Conservation (phyloP, 345 rosid genomes). For the Reutealis trisperma region DNA sequence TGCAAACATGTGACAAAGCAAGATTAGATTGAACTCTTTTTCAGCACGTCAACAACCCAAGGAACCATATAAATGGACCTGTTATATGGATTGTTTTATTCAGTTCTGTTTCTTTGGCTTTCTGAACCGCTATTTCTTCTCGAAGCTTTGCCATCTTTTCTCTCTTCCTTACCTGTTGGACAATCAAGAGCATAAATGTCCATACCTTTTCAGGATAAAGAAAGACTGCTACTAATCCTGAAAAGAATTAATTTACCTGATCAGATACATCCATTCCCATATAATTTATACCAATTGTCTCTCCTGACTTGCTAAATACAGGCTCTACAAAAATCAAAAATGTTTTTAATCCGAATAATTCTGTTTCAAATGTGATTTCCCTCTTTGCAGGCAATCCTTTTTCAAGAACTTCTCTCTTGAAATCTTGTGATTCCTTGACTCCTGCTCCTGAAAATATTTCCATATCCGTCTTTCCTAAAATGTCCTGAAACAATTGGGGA, state of each 20-base stretch:
- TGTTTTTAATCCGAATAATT: constrained; percentile 79
- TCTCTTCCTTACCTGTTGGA: constrained; percentile 67
- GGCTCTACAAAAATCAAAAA: constrained; percentile 91
- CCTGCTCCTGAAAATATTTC: constrained; percentile 92
- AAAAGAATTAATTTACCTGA: constrained; percentile 53
- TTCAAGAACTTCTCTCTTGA: constrained; percentile 88
- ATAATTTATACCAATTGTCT: constrained; percentile 87
- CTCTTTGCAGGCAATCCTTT: constrained; percentile 88
- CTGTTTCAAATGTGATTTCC: constrained; percentile 87
- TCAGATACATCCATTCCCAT: constrained; percentile 99
- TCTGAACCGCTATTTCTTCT: constrained; percentile 93
- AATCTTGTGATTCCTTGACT: constrained; percentile 91
- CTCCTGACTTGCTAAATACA: constrained; percentile 79
- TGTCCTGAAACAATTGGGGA: constrained; percentile 49
- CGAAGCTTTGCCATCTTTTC: constrained; percentile 87
- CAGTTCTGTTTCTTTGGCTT: constrained; percentile 92
- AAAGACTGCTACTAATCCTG: constrained; percentile 1
- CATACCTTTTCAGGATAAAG: constrained; percentile 2
- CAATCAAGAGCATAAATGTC: constrained; percentile 21
- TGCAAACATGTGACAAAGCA: constrained; percentile 27
- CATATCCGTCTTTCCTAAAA: constrained; percentile 82
- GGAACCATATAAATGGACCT: constrained; percentile 42
- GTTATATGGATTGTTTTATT: constrained; percentile 95
- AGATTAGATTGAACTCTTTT: constrained; percentile 1
- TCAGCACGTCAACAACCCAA: constrained; percentile 1